Evolutionary conservation across 1,139 yeast species (phyloP).

Genomic region (Geotrichum citri-aurantii): DNA sequence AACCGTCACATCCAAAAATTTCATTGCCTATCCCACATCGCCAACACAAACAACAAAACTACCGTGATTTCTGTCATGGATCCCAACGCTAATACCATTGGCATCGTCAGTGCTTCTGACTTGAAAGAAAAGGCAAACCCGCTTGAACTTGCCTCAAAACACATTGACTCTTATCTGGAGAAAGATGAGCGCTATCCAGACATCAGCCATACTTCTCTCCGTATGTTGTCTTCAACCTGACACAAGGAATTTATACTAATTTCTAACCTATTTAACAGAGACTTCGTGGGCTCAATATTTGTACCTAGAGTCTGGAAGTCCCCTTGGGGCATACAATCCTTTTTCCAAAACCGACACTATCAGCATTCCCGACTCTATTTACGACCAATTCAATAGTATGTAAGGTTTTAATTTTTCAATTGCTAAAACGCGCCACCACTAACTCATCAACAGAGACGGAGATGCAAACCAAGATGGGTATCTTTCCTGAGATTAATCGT

Average conservation of each 20-base stretch:
- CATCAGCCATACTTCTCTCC: constrained; percentile 34
- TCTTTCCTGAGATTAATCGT: constrained; percentile 73
- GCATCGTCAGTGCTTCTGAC: constrained; percentile 15
- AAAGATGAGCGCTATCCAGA: constrained; percentile 39
- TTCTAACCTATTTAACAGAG: constrained; percentile 19
- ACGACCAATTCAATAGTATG: constrained; percentile 57
- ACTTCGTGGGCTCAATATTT: constrained; percentile 28
- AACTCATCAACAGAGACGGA: constrained; percentile 45
- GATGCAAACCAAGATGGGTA: constrained; percentile 70
- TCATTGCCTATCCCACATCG: not conserved
- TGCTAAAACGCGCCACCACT: not conserved
- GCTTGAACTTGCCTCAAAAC: constrained; percentile 33
- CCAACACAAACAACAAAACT: not conserved
- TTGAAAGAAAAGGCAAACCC: constrained; percentile 24
- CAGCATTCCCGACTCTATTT: constrained; percentile 75
- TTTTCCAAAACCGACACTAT: constrained; percentile 66
- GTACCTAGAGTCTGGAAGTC: constrained; percentile 22
- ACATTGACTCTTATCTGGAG: constrained; percentile 34
- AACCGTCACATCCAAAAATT: not conserved
- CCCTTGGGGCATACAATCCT: constrained; percentile 51
- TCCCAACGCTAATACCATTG: constrained; percentile 5
- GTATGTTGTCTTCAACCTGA: constrained; percentile 18
- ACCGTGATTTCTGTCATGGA: not conserved
- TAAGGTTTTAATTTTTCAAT: not conserved
- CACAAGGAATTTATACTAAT: not conserved